phyloP scores from a whole-genome alignment of 1,284 basidiomycete species.

The Cryptococcus maquisensis region DNA sequence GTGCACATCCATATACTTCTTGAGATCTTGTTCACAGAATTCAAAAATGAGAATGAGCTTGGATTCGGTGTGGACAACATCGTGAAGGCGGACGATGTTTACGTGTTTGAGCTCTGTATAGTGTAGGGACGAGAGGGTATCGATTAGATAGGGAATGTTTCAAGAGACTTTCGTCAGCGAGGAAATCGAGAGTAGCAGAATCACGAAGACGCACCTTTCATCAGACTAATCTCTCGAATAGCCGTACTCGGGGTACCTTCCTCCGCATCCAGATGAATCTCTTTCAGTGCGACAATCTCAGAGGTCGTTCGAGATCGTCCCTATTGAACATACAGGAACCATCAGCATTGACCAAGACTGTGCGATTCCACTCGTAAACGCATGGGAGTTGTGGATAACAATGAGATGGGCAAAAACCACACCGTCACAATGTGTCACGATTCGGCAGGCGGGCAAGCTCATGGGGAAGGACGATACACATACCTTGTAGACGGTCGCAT shows the following conservation, averaged over 20 bases:
- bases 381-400: no score
- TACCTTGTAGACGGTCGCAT: slow-evolving; percentile 86
- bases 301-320: slow-evolving; percentile 66
- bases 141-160: background rate
- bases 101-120: slow-evolving; percentile 81
- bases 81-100: slow-evolving; percentile 89
- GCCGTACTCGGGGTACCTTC: slow-evolving; percentile 97
- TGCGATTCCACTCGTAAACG: background rate
- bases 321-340: slow-evolving; percentile 48
- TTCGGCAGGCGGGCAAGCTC: background rate
- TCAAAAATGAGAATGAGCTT: slow-evolving; percentile 98
- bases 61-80: slow-evolving; percentile 95
- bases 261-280: slow-evolving; percentile 96
- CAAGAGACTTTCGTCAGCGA: background rate
- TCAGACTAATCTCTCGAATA: slow-evolving; percentile 91
- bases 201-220: slow-evolving; percentile 59
- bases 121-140: background rate
- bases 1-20: slow-evolving; percentile 89
- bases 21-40: slow-evolving; percentile 64
- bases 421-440: background rate
- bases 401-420: background rate
- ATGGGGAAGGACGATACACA: slow-evolving; percentile 1
- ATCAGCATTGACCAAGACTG: background rate
- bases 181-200: background rate
- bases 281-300: slow-evolving; percentile 85